These are phyloP conservation scores for Xylariaceae sp. DNA, from an alignment of 2,329 filamentous ascomycete species.

Conservation along the genomic window DNA sequence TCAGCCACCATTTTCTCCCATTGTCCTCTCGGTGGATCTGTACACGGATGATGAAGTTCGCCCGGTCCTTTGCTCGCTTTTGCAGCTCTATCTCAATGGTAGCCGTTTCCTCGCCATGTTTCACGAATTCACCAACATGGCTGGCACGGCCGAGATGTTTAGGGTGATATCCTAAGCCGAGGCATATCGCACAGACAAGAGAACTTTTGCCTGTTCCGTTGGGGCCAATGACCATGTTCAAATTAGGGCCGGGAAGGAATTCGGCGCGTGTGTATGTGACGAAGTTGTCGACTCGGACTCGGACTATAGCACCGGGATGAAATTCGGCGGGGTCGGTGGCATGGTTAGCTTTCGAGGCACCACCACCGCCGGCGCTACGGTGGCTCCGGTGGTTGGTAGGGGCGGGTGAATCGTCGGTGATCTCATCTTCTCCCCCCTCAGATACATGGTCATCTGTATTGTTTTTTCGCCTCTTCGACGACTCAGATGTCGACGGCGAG, in stretches of 20 bases:
- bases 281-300: slow-evolving; percentile 81
- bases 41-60: slow-evolving; percentile 69
- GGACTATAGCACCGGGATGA: slow-evolving; percentile 78
- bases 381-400: background rate
- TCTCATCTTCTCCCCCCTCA: slow-evolving; percentile 18
- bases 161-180: slow-evolving; percentile 81
- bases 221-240: slow-evolving; percentile 99
- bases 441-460: slow-evolving; percentile 1
- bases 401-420: slow-evolving; percentile 10
- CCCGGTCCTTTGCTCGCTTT: slow-evolving; percentile 49
- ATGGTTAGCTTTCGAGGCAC: slow-evolving; percentile 9
- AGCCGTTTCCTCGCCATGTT: slow-evolving; percentile 73
- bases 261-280: slow-evolving; percentile 92
- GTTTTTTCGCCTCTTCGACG: slow-evolving; percentile 24
- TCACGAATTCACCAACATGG: slow-evolving; percentile 83
- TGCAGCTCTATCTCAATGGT: slow-evolving; percentile 88
- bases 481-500: slow-evolving; percentile 24
- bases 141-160: slow-evolving; percentile 80
- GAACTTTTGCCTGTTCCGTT: slow-evolving; percentile 98
- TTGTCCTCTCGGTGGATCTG: slow-evolving; percentile 79
- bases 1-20: slow-evolving; percentile 70
- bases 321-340: slow-evolving; percentile 32
- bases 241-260: slow-evolving; percentile 81
- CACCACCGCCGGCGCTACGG: slow-evolving; percentile 7
- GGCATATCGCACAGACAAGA: slow-evolving; percentile 90